Conservation (phyloP, 1,139 yeast genomes). For the Pichia sp. region DNA sequence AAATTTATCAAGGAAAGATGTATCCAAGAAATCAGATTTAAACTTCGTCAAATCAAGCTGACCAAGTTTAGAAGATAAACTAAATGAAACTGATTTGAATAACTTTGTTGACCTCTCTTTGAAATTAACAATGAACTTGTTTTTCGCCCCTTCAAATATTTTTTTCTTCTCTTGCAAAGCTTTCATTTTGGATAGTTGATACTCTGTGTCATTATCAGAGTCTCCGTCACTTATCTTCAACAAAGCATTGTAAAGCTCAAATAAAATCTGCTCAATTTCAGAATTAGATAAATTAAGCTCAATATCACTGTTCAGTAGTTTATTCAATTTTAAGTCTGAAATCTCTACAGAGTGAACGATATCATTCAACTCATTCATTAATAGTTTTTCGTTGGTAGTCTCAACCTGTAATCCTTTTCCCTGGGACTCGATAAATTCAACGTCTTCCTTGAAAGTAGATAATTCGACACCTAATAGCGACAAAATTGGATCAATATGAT, state of each 20-base stretch:
- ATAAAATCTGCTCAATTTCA: slow-evolving; percentile 50
- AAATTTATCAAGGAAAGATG: slow-evolving; percentile 17
- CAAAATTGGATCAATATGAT: slow-evolving; percentile 49
- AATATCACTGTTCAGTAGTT: slow-evolving; percentile 43
- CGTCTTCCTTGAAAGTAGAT: slow-evolving; percentile 57
- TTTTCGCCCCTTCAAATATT: slow-evolving; percentile 52
- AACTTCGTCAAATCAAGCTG: slow-evolving; percentile 8
- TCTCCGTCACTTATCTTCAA: slow-evolving; percentile 48
- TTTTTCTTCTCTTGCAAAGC: slow-evolving; percentile 66
- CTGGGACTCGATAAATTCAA: slow-evolving; percentile 64
- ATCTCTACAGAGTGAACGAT: slow-evolving; percentile 64
- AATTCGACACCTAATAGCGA: slow-evolving; percentile 53
- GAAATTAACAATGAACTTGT: slow-evolving; percentile 45
- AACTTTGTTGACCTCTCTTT: slow-evolving; percentile 34
- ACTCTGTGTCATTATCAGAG: slow-evolving; percentile 26
- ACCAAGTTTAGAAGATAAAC: slow-evolving; percentile 28
- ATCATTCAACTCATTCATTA: slow-evolving; percentile 64
- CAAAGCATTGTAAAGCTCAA: slow-evolving; percentile 58
- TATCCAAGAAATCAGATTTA: slow-evolving; percentile 12
- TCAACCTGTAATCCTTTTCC: slow-evolving; percentile 81
- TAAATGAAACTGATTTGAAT: slow-evolving; percentile 36
- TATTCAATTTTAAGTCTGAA: slow-evolving; percentile 45
- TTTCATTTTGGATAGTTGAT: slow-evolving; percentile 57
- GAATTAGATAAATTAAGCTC: slow-evolving; percentile 40
- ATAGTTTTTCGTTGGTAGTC: slow-evolving; percentile 67